These are phyloP conservation scores for Rosa persica DNA, from an alignment of 306 rosid genomes.

Conservation along the genomic window DNA sequence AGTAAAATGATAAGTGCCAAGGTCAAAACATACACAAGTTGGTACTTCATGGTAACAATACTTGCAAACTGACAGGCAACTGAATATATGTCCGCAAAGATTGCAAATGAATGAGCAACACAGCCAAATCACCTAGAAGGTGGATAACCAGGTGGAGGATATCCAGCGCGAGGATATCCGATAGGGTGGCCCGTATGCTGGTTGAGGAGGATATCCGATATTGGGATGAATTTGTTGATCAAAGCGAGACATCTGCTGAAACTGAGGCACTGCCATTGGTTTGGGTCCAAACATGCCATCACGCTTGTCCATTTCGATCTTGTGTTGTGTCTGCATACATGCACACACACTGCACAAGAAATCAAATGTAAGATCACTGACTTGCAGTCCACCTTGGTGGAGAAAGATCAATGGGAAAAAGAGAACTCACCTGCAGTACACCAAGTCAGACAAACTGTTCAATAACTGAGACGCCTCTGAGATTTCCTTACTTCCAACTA, in stretches of 20 bases:
- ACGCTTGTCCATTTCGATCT: slow-evolving; percentile 93
- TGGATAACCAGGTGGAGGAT: slow-evolving; percentile 49
- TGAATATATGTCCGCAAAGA: neutral
- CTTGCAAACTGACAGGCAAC: slow-evolving; percentile 19
- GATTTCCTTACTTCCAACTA: slow-evolving; percentile 77
- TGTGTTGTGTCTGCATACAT: slow-evolving; percentile 98
- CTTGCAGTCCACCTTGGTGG: neutral
- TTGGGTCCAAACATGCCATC: slow-evolving; percentile 74
- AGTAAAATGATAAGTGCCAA: slow-evolving; percentile 12
- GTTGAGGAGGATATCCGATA: slow-evolving; percentile 63
- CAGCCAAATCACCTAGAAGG: slow-evolving; percentile 44
- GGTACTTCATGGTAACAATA: slow-evolving; percentile 21
- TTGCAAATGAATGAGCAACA: slow-evolving; percentile 12
- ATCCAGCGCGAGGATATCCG: too few species aligned
- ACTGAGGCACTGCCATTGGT: slow-evolving; percentile 64
- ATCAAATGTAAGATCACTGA: slow-evolving; percentile 21
- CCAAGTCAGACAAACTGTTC: slow-evolving; percentile 62
- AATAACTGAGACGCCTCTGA: slow-evolving; percentile 68
- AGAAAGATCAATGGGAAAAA: slow-evolving; percentile 4
- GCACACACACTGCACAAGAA: slow-evolving; percentile 72
- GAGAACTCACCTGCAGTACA: slow-evolving; percentile 70
- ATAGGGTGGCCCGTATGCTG: slow-evolving; percentile 55
- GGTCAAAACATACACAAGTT: slow-evolving; percentile 16
- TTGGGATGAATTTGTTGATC: slow-evolving; percentile 77
- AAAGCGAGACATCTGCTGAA: slow-evolving; percentile 82